Evolutionary conservation across 352 stramenopile species (phyloP).

Genomic region (Globisporangium nunn): DNA sequence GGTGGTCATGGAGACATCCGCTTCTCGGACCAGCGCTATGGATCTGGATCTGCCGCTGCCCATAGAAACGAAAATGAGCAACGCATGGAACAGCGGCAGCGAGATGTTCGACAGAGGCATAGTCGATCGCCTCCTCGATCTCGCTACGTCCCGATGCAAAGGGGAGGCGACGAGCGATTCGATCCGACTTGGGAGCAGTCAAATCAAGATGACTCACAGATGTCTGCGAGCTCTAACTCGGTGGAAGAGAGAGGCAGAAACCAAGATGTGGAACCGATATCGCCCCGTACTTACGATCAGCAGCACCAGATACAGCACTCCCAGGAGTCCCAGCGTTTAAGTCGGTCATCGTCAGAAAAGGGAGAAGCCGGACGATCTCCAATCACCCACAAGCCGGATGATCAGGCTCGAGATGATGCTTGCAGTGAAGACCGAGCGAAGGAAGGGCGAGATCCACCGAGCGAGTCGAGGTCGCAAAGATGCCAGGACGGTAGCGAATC

Average conservation of each 20-base stretch:
- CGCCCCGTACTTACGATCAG: not conserved
- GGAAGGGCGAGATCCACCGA: not conserved
- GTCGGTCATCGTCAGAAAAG: not conserved
- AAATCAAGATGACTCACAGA: not conserved
- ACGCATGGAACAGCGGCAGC: not conserved
- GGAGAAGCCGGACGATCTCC: not conserved
- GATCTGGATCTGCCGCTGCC: not conserved
- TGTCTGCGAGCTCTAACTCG: not conserved
- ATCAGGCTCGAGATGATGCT: not conserved
- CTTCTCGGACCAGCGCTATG: slow-evolving; percentile 3
- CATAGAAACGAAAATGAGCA: not conserved
- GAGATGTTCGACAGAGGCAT: not conserved
- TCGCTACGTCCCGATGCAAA: not conserved
- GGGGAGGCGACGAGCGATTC: not conserved
- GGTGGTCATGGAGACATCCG: not conserved
- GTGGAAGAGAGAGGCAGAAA: not conserved
- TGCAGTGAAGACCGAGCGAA: slow-evolving; percentile 4
- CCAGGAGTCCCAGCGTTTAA: not conserved
- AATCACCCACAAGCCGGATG: not conserved
- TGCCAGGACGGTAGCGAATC: not conserved
- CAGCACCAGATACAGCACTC: not conserved
- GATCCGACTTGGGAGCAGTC: slow-evolving; percentile 1
- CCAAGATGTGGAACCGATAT: not conserved
- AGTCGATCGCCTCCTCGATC: slow-evolving; percentile 6
- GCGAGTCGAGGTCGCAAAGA: not conserved